phyloP scores from a whole-genome alignment of 2,329 filamentous ascomycete species.

The Hirsutella thompsonii region DNA sequence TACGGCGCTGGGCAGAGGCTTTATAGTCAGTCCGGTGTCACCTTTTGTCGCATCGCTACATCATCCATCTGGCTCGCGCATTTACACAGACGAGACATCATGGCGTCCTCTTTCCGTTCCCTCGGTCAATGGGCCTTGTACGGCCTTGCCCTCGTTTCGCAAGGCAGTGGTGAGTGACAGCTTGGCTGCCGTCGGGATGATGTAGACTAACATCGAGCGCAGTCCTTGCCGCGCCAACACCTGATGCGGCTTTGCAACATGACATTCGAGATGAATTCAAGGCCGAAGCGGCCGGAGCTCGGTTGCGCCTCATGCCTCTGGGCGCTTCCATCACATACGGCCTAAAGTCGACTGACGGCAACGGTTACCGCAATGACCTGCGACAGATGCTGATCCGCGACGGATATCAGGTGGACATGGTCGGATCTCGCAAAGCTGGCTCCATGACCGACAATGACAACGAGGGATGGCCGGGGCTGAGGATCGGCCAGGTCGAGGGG shows the following conservation, averaged over 20 bases:
- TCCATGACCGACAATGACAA: slow-evolving; percentile 27
- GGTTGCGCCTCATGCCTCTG: slow-evolving; percentile 29
- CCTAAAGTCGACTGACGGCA: slow-evolving; percentile 19
- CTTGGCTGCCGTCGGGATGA: not conserved
- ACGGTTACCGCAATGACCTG: slow-evolving; percentile 25
- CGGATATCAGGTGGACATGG: slow-evolving; percentile 16
- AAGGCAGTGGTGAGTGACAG: slow-evolving; percentile 4
- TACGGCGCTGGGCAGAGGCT: no score
- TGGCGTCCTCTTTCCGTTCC: slow-evolving; percentile 5
- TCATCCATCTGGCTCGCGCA: not conserved
- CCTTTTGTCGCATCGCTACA: no score
- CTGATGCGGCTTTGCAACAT: not conserved
- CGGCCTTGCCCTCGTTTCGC: slow-evolving; percentile 12
- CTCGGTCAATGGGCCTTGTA: slow-evolving; percentile 6
- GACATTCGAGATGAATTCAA: not conserved
- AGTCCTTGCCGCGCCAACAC: not conserved
- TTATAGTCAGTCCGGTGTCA: no score
- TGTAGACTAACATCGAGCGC: not conserved
- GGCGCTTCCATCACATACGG: slow-evolving; percentile 31
- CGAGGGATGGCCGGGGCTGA: slow-evolving; percentile 30
- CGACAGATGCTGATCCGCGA: slow-evolving; percentile 16
- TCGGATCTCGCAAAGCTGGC: slow-evolving; percentile 20
- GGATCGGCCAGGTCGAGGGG: slow-evolving; percentile 23
- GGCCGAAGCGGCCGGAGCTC: slow-evolving; percentile 8
- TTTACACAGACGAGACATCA: not conserved